A percentile compares a stretch with the other conserved stretches of the same genome.
Conservation (phyloP, 1,139 yeast genomes). For the Hemisphaericaspora xylanilytica region DNA sequence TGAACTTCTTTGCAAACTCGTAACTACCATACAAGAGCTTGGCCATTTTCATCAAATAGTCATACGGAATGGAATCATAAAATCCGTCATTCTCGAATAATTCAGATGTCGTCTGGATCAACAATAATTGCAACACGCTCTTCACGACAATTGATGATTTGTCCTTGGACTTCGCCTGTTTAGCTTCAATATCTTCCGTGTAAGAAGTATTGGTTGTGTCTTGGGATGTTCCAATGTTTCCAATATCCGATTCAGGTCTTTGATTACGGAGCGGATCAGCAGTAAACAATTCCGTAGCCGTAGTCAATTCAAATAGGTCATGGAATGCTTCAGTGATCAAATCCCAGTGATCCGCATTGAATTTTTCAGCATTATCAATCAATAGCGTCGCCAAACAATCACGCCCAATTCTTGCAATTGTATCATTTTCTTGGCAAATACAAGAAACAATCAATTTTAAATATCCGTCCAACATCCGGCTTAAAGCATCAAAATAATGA, state of each 20-base stretch:
- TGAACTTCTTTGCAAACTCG: conserved; percentile 80
- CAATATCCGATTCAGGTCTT: conserved; percentile 9
- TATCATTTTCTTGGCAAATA: conserved; percentile 94
- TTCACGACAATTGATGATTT: conserved; percentile 86
- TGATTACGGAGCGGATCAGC: conserved; percentile 54
- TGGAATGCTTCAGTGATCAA: conserved; percentile 62
- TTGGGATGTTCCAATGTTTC: conserved; percentile 1
- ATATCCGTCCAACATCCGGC: conserved; percentile 72
- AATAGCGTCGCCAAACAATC: conserved; percentile 80
- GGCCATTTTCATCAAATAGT: conserved; percentile 58
- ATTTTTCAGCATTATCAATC: conserved; percentile 67
- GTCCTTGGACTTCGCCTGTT: conserved; percentile 38
- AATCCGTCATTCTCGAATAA: conserved; percentile 69
- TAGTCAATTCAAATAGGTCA: conserved; percentile 72
- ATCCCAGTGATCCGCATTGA: conserved; percentile 71
- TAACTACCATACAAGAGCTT: conserved; percentile 65
- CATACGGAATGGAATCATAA: conserved; percentile 66
- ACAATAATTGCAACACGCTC: conserved; percentile 82
- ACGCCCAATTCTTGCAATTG: conserved; percentile 92
- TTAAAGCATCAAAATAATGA: conserved; percentile 73
- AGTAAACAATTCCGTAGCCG: conserved; percentile 81
- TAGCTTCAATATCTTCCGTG: conserved; percentile 23
- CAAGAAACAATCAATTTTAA: conserved; percentile 78
- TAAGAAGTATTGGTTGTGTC: conserved; percentile 8
- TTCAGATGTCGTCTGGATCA: conserved; percentile 86